Evolutionary conservation across 768 basidiomycete species (phyloP), one percentile per base, ranked within the genome.

Genomic region (Tremella fuciformis): DNA sequence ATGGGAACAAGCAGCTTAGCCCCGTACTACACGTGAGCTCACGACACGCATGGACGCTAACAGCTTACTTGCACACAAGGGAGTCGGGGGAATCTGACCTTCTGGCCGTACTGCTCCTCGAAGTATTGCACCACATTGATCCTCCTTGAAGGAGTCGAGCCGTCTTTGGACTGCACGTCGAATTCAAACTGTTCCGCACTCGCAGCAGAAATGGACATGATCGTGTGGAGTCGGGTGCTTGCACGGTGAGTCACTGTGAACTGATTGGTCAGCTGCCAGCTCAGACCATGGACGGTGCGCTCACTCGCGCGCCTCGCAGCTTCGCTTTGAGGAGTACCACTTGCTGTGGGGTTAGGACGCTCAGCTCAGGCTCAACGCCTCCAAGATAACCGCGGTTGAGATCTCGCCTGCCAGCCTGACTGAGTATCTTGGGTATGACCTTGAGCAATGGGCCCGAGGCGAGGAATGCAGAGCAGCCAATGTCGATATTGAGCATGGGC

Each of bases 381-480:
- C 63, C 63, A 13, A 25, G 39, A 24, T 49, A 55, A 18, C 60
- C 60, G 15, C 57, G 49, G 53, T 55, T 50, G 26, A 59, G 52
- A 21, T 60, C 62, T 47, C 66, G 41, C 3, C 66, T 65, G 38
- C 55, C 39, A 4, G 50, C 57, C 2, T 58, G 46, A 26, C 53
- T 48, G 19, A 77, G 60, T 49, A 77, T 63, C 34, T 70, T 71
- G 21, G 50, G 50, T 34, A 76, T 72, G 18, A 78, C 71, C 24
- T 75, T 65, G 44, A 73, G 53, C 13, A 70, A 57, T 3, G 75
- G 74, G 34, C 76, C 76, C 25, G 67, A 52, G 13, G 68, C 58
- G 25, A 75, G 57, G 63, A 78, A 78, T 1, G 75, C 75, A 2
- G 74, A 74, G 60, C 69, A 76, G 4, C 69, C 75, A 8, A 74